Percentiles rank a stretch among this genome's conserved stretches.
phyloP scores from a whole-genome alignment of 2,329 filamentous ascomycete species.

The Exophiala alcalophila region DNA sequence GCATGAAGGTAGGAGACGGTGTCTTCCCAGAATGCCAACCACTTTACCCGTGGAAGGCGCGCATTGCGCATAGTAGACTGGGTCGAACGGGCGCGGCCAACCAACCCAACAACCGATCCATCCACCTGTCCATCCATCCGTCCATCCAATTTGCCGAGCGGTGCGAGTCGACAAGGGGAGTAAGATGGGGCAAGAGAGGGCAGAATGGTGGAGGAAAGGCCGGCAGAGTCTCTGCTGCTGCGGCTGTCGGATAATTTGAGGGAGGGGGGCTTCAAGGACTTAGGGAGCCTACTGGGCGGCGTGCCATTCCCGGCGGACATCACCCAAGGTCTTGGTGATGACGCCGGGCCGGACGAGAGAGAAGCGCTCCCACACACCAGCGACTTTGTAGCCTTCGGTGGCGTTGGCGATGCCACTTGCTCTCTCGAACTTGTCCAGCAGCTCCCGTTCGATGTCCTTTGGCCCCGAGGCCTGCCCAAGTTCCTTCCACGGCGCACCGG shows the following conservation, averaged over 20 bases:
- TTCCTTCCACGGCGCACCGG: background rate
- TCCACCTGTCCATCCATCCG: too few species aligned
- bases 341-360: background rate
- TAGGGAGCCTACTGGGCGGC: background rate
- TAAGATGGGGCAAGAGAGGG: background rate
- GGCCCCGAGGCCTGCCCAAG: background rate
- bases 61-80: too few species aligned
- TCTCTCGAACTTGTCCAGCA: background rate
- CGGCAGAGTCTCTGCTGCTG: background rate
- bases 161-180: background rate
- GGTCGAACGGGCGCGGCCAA: background rate
- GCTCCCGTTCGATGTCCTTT: slow-evolving; percentile 1
- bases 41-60: too few species aligned
- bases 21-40: too few species aligned
- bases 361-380: background rate
- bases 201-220: background rate
- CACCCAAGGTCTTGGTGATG: background rate
- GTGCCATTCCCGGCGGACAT: background rate
- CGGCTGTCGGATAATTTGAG: background rate
- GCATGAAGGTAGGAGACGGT: too few species aligned
- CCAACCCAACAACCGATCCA: background rate
- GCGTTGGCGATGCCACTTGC: background rate
- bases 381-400: background rate
- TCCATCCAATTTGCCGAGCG: background rate
- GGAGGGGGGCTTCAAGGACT: background rate